Evolutionary conservation across 2,329 filamentous ascomycete genomes (phyloP).

Genomic region (Penicillium thymicola): DNA sequence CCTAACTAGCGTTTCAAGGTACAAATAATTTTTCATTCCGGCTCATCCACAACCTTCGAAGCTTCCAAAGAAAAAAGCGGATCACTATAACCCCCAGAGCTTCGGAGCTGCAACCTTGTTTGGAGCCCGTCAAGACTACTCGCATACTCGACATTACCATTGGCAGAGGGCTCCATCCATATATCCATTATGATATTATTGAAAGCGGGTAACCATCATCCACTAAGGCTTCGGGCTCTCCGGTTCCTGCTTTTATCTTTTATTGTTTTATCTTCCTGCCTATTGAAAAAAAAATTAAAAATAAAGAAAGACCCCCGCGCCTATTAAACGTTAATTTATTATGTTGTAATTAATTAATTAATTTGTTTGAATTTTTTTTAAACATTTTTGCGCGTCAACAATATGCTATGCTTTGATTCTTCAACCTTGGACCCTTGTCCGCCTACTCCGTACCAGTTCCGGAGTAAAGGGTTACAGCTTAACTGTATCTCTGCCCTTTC

Average conservation of each 20-base stretch:
- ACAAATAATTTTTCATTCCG: background rate
- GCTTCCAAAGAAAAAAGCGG: constrained; percentile 7
- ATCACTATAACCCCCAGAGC: constrained; percentile 11
- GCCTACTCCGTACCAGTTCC: background rate
- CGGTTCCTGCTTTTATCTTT: background rate
- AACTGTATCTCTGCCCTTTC: too few relatives aligned
- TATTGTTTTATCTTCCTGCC: background rate
- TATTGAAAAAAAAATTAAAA: background rate
- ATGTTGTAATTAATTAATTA: background rate
- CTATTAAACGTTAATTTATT: background rate
- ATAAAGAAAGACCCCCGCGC: background rate
- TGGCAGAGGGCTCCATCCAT: background rate
- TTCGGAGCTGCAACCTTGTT: constrained; percentile 21
- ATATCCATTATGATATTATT: background rate
- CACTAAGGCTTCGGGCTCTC: background rate
- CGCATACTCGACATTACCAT: background rate
- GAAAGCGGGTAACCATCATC: background rate
- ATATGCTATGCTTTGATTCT: background rate
- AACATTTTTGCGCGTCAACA: background rate
- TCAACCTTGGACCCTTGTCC: background rate
- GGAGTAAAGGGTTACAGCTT: background rate
- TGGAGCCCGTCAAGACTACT: background rate
- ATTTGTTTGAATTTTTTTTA: background rate
- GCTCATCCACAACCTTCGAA: background rate
- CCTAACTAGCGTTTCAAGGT: background rate